A percentile compares a stretch with the other conserved stretches of the same genome.
Evolutionary conservation across 306 rosid species (phyloP).

Genomic region (Arachis stenosperma): DNA sequence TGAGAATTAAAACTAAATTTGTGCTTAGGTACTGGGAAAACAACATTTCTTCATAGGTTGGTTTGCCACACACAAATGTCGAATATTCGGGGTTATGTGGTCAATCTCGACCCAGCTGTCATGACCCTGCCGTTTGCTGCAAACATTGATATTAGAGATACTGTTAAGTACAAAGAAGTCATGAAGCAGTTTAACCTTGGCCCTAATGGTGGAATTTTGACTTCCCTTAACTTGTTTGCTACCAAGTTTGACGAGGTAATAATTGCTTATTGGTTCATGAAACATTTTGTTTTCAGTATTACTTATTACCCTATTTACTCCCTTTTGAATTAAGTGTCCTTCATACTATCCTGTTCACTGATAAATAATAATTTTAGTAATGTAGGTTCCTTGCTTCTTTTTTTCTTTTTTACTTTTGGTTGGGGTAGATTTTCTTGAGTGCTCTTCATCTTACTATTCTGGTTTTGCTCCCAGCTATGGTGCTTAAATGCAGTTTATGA

Average conservation of each 20-base stretch:
- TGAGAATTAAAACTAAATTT: slow-evolving; percentile 9
- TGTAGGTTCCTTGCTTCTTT: background rate
- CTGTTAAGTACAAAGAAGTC: slow-evolving; percentile 91
- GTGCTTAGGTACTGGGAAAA: slow-evolving; percentile 86
- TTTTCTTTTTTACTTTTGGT: background rate
- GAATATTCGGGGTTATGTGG: slow-evolving; percentile 67
- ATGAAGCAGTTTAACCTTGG: slow-evolving; percentile 98
- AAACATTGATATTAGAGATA: slow-evolving; percentile 90
- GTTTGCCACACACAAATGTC: slow-evolving; percentile 68
- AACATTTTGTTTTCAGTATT: background rate
- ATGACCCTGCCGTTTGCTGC: slow-evolving; percentile 79
- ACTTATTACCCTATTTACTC: slow-evolving; percentile 5
- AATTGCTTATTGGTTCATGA: background rate
- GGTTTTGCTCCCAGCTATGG: slow-evolving; percentile 8
- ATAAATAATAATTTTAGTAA: background rate
- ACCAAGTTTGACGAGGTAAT: slow-evolving; percentile 96
- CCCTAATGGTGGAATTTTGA: slow-evolving; percentile 94
- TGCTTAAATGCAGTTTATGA: slow-evolving; percentile 9
- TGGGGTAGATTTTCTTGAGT: background rate
- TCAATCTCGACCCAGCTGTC: slow-evolving; percentile 96
- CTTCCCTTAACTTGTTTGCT: slow-evolving; percentile 93
- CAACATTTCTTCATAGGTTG: slow-evolving; percentile 78
- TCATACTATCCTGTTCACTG: background rate
- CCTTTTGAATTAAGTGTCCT: slow-evolving; percentile 2
- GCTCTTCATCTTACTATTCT: background rate